Percentiles rank a stretch among this genome's conserved stretches.
These are phyloP conservation scores for Microascus cirrosus DNA, from an alignment of 2,329 filamentous ascomycete genomes.

Conservation along the genomic window DNA sequence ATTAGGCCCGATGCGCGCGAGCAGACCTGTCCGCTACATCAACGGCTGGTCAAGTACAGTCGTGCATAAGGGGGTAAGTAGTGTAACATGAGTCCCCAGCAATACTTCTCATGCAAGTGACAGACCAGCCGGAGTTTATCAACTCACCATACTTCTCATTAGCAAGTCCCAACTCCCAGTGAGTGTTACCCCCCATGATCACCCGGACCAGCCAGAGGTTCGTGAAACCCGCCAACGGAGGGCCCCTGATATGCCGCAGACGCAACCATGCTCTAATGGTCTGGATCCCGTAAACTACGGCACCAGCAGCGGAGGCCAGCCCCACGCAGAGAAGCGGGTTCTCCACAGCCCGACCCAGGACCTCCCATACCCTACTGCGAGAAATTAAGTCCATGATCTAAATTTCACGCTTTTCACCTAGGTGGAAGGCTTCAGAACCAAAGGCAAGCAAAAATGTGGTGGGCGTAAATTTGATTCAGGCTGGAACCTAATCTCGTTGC, in stretches of 20 bases:
- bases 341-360: background rate
- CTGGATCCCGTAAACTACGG: background rate
- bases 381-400: background rate
- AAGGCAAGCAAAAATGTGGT: no score
- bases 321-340: background rate
- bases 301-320: background rate
- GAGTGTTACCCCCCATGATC: conserved; percentile 18
- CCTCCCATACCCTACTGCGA: background rate
- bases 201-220: conserved; percentile 24
- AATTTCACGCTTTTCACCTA: background rate
- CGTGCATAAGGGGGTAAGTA: background rate
- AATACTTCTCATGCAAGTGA: no score
- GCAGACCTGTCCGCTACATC: conserved; percentile 12
- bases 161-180: conserved; percentile 23
- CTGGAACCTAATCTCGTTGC: no score
- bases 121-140: background rate
- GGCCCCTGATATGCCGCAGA: conserved; percentile 27
- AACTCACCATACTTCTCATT: conserved; percentile 21
- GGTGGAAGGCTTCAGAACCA: no score
- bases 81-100: no score
- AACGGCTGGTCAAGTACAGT: background rate
- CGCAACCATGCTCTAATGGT: conserved; percentile 19
- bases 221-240: conserved; percentile 22
- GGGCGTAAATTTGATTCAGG: no score
- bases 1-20: conserved; percentile 31